These are phyloP conservation scores for Phoma herbarum DNA, from an alignment of 2,329 filamentous ascomycete species.

Conservation along the genomic window DNA sequence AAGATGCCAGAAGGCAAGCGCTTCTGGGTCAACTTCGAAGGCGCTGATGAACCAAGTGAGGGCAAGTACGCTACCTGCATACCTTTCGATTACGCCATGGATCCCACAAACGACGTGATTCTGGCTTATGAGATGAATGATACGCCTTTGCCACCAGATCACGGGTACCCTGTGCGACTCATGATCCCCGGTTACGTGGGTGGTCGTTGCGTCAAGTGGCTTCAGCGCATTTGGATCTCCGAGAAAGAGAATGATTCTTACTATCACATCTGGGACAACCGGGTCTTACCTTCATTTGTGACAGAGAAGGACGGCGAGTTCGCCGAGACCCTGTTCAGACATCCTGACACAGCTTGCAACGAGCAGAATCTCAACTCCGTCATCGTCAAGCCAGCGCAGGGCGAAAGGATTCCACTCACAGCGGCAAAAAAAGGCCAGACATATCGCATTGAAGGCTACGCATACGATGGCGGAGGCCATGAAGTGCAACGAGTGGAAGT, in stretches of 20 bases:
- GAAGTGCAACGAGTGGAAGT: slow-evolving; percentile 62
- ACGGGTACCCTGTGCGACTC: slow-evolving; percentile 59
- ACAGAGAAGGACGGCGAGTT: slow-evolving; percentile 60
- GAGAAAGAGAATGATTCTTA: slow-evolving; percentile 59
- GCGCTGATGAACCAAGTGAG: slow-evolving; percentile 58
- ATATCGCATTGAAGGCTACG: slow-evolving; percentile 62
- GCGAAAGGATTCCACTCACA: slow-evolving; percentile 53
- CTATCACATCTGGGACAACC: slow-evolving; percentile 66
- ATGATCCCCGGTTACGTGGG: slow-evolving; percentile 61
- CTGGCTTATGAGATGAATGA: slow-evolving; percentile 56
- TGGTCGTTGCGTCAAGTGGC: slow-evolving; percentile 63
- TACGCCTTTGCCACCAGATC: slow-evolving; percentile 53
- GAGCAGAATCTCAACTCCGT: slow-evolving; percentile 63
- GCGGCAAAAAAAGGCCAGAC: slow-evolving; percentile 51
- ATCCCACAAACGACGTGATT: slow-evolving; percentile 24
- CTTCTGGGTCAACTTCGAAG: slow-evolving; percentile 61
- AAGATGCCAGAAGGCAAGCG: slow-evolving; percentile 31
- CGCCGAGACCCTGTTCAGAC: slow-evolving; percentile 57
- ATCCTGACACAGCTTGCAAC: slow-evolving; percentile 57
- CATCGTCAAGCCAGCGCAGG: slow-evolving; percentile 56
- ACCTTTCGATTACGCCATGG: slow-evolving; percentile 33
- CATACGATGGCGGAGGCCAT: slow-evolving; percentile 59
- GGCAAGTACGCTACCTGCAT: slow-evolving; percentile 64
- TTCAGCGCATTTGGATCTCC: slow-evolving; percentile 61
- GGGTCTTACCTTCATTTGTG: slow-evolving; percentile 61